Evolutionary conservation across 495 filamentous ascomycete genomes (phyloP).

Genomic region (Neurospora africana): DNA sequence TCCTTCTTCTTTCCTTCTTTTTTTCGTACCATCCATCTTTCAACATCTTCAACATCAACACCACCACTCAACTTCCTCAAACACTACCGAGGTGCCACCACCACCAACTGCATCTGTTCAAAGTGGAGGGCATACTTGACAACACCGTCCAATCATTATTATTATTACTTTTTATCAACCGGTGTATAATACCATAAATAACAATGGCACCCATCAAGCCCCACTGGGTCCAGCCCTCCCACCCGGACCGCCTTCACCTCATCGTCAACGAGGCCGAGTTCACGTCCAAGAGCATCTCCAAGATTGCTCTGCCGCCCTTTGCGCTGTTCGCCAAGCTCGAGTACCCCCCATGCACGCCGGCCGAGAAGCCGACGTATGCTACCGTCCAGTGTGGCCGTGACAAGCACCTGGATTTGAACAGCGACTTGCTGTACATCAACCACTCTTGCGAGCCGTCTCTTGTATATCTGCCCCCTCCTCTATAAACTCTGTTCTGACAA

Average conservation of each 20-base stretch:
- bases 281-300: conserved; percentile 51
- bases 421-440: conserved; percentile 65
- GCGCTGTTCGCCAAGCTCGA: conserved; percentile 44
- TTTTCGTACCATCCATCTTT: not conserved
- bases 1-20: not conserved
- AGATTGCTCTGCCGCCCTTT: conserved; percentile 51
- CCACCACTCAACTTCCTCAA: not conserved
- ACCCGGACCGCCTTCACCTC: conserved; percentile 41
- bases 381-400: conserved; percentile 54
- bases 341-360: conserved; percentile 45
- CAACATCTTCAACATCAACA: not conserved
- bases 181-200: not conserved
- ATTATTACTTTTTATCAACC: not conserved
- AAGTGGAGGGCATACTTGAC: not conserved
- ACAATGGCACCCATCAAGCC: conserved; percentile 40
- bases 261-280: conserved; percentile 40
- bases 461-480: too few species aligned
- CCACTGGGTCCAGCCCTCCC: conserved; percentile 42
- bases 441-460: conserved; percentile 61
- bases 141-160: not conserved
- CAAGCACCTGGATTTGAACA: conserved; percentile 63
- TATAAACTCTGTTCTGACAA: too few species aligned
- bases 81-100: not conserved
- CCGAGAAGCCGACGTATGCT: conserved; percentile 49
- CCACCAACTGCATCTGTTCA: not conserved